These are phyloP conservation scores for Teunomyces gatunensis DNA, from an alignment of 805 yeast species.

Conservation along the genomic window DNA sequence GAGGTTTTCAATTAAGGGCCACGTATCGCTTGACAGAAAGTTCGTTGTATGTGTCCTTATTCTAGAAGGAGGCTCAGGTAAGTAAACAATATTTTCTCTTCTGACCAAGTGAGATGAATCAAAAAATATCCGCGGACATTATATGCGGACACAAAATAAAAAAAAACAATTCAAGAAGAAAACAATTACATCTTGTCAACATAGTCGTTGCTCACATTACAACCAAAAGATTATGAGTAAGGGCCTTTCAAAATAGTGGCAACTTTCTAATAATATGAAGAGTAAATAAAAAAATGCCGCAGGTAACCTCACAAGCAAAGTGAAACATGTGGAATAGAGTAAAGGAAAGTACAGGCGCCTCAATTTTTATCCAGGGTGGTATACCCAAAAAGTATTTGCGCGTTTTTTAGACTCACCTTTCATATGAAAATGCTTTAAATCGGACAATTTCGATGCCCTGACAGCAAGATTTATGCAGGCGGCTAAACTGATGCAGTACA, in stretches of 20 bases:
- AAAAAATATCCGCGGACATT: background rate
- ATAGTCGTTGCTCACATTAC: background rate
- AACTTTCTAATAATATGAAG: background rate
- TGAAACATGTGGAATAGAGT: background rate
- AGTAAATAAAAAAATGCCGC: background rate
- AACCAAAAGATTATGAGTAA: background rate
- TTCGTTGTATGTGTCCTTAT: background rate
- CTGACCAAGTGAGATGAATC: background rate
- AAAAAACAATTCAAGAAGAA: background rate
- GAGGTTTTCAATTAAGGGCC: background rate
- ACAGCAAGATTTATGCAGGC: conserved; percentile 1
- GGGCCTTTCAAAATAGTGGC: background rate
- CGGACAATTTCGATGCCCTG: conserved; percentile 3
- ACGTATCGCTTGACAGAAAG: background rate
- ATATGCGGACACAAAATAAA: background rate
- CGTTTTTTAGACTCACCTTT: background rate
- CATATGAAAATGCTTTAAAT: conserved; percentile 1
- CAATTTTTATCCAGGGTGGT: background rate
- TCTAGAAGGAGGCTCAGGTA: background rate
- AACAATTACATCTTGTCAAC: background rate
- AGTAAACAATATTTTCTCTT: background rate
- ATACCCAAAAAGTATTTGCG: background rate
- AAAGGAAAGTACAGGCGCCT: background rate
- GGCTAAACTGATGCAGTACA: background rate
- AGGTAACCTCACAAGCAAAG: background rate